phyloP scores from a whole-genome alignment of 2,329 filamentous ascomycete species.

The Fusarium protoensiforme region DNA sequence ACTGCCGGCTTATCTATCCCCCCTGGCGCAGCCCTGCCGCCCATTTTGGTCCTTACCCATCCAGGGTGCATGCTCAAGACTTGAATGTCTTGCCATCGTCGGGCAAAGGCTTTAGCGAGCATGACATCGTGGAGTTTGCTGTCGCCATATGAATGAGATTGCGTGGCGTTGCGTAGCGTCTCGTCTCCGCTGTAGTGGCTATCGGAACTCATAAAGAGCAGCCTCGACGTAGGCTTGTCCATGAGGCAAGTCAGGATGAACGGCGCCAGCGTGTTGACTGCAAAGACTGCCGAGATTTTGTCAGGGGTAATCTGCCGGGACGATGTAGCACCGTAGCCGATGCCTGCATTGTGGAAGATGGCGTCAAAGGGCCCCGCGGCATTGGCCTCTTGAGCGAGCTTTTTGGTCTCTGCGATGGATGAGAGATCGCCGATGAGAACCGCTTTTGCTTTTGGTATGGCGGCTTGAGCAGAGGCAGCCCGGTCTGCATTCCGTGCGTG shows the following conservation, averaged over 20 bases:
- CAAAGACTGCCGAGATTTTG: slow-evolving; percentile 30
- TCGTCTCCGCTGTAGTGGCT: slow-evolving; percentile 32
- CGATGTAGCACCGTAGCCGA: slow-evolving; percentile 29
- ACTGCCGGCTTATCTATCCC: slow-evolving; percentile 6
- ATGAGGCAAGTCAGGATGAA: slow-evolving; percentile 32
- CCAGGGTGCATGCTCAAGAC: slow-evolving; percentile 35
- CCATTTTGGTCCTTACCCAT: slow-evolving; percentile 38
- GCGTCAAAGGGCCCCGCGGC: slow-evolving; percentile 26
- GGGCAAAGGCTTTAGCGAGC: slow-evolving; percentile 31
- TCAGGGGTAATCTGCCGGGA: slow-evolving; percentile 13
- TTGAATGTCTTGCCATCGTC: slow-evolving; percentile 24
- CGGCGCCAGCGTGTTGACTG: slow-evolving; percentile 32
- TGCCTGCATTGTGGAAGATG: slow-evolving; percentile 34
- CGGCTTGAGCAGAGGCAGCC: slow-evolving; percentile 20
- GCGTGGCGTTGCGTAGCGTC: slow-evolving; percentile 17
- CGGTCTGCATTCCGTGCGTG: slow-evolving; percentile 35
- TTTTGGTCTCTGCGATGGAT: slow-evolving; percentile 29
- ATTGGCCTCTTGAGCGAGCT: slow-evolving; percentile 29
- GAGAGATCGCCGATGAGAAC: slow-evolving; percentile 27
- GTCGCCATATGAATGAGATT: slow-evolving; percentile 32
- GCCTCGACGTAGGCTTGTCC: slow-evolving; percentile 15
- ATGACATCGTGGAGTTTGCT: slow-evolving; percentile 35
- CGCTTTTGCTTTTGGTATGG: slow-evolving; percentile 22
- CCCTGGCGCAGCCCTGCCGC: slow-evolving; percentile 23
- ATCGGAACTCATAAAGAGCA: slow-evolving; percentile 34